Conservation (phyloP, 495 filamentous ascomycete genomes). For the Pseudotulostoma volvatum region DNA sequence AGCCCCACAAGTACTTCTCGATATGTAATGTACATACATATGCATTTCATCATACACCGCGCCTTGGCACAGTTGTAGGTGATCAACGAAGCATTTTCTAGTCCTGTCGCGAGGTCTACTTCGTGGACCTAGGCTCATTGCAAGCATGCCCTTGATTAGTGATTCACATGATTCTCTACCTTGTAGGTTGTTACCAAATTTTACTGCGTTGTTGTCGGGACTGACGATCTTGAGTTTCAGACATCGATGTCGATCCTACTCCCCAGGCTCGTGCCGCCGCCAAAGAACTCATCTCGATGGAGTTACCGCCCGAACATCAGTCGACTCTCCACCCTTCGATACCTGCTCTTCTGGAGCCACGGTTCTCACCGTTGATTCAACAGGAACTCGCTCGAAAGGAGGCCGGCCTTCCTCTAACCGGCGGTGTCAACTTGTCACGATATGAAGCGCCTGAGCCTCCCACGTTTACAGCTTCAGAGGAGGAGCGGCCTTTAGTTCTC, state of each 20-base stretch:
- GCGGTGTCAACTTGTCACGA: constrained; percentile 60
- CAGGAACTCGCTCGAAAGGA: constrained; percentile 45
- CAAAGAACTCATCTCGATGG: constrained; percentile 45
- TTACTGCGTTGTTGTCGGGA: constrained; percentile 1
- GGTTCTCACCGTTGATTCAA: constrained; percentile 45
- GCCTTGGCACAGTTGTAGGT: too few relatives aligned
- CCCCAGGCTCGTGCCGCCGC: constrained; percentile 38
- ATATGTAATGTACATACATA: too few relatives aligned
- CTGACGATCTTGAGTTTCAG: constrained; percentile 20
- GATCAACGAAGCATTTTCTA: too few relatives aligned
- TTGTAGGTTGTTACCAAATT: constrained; percentile 35
- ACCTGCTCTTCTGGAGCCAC: constrained; percentile 18
- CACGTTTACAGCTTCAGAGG: constrained; percentile 15
- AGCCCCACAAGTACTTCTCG: too few relatives aligned
- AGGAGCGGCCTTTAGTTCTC: constrained; percentile 15
- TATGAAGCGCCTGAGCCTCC: constrained; percentile 53
- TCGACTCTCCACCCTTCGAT: constrained; percentile 25
- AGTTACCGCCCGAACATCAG: constrained; percentile 35
- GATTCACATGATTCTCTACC: constrained; percentile 71
- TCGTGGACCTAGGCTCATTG: too few relatives aligned
- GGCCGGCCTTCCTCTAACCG: constrained; percentile 31
- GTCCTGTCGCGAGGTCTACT: too few relatives aligned
- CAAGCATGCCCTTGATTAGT: constrained; percentile 48
- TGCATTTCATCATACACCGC: too few relatives aligned
- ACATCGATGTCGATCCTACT: constrained; percentile 57